These are phyloP conservation scores for Rhizophagus sp. DNA, from an alignment of 192 early-diverging fungal genomes.

Conservation along the genomic window DNA sequence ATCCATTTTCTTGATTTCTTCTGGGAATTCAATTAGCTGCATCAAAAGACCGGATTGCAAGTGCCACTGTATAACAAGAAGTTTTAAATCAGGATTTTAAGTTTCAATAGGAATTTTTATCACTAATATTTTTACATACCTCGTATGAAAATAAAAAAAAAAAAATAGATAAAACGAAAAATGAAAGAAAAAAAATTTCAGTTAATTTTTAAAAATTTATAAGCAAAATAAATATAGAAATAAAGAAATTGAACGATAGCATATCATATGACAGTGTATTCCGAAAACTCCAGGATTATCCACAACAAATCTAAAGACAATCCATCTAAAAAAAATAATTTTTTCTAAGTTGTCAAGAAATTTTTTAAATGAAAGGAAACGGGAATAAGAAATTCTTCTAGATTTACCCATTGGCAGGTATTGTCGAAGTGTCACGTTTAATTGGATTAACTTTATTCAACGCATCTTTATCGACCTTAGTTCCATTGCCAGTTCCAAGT, in stretches of 20 bases:
- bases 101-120: no score
- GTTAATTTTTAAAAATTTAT: not conserved
- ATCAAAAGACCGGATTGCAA: slow-evolving; percentile 44
- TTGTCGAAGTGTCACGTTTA: slow-evolving; percentile 41
- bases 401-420: slow-evolving; percentile 31
- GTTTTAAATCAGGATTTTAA: no score
- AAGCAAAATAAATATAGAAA: not conserved
- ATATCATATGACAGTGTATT: slow-evolving; percentile 88
- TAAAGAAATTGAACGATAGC: slow-evolving; percentile 43
- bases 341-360: not conserved
- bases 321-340: slow-evolving; percentile 15
- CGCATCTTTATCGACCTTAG: slow-evolving; percentile 29
- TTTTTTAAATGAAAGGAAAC: not conserved
- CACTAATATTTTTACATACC: no score
- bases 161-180: not conserved
- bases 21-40: slow-evolving; percentile 42
- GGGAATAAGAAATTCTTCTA: no score
- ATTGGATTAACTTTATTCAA: slow-evolving; percentile 38
- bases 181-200: no score
- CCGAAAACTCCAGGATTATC: slow-evolving; percentile 85
- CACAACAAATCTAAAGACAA: slow-evolving; percentile 70
- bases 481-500: slow-evolving; percentile 40
- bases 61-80: slow-evolving; percentile 38
- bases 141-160: not conserved
- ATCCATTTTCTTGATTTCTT: slow-evolving; percentile 36